These are phyloP conservation scores for Eimeria falciformis DNA, from an alignment of 169 alveolate genomes.

Conservation along the genomic window DNA sequence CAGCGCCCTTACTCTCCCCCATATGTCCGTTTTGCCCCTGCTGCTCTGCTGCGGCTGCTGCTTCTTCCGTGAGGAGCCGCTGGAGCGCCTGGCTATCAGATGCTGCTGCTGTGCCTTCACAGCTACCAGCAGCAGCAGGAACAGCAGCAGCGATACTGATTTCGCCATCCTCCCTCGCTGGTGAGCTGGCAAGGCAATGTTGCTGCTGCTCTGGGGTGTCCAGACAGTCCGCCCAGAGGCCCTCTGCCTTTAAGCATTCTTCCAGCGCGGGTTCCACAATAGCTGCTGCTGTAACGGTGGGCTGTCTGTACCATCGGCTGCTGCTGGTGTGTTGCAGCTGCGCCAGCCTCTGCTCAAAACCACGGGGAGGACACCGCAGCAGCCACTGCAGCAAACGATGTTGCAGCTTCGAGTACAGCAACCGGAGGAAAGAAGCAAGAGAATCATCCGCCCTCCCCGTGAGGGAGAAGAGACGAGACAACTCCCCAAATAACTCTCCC, in stretches of 20 bases:
- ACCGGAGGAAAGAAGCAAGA: slow-evolving; percentile 11
- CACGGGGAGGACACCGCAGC: slow-evolving; percentile 27
- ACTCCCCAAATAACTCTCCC: slow-evolving; percentile 34
- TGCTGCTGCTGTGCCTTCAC: neutral
- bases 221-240: slow-evolving; percentile 36
- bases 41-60: slow-evolving; percentile 40
- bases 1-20: neutral
- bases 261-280: slow-evolving; percentile 4
- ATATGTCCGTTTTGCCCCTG: neutral
- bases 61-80: slow-evolving; percentile 30
- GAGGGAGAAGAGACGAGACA: slow-evolving; percentile 51
- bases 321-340: slow-evolving; percentile 23
- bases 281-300: slow-evolving; percentile 22
- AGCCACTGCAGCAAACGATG: slow-evolving; percentile 62
- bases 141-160: slow-evolving; percentile 34
- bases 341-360: slow-evolving; percentile 3
- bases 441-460: neutral
- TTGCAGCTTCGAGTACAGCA: slow-evolving; percentile 32
- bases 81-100: neutral
- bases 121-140: neutral
- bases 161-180: neutral
- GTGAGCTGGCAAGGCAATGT: slow-evolving; percentile 7
- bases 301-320: slow-evolving; percentile 12
- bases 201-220: slow-evolving; percentile 45
- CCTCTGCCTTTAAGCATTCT: slow-evolving; percentile 31